Conservation (phyloP, 2,329 filamentous ascomycete species). For the Fusarium decemcellulare region DNA sequence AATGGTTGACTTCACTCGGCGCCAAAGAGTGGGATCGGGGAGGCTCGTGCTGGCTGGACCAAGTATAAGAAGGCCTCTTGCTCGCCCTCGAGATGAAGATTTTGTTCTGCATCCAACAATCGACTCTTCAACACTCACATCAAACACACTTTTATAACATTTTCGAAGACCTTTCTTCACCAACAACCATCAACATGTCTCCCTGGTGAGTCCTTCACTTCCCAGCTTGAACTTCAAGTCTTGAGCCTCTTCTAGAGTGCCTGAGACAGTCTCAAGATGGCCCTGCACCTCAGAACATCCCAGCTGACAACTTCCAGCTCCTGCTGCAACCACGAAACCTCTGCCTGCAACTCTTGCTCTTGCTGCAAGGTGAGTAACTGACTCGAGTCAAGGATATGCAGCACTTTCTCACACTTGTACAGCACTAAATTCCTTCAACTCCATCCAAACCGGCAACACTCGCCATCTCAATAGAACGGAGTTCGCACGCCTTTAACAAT, state of each 20-base stretch:
- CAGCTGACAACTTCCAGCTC: conserved; percentile 32
- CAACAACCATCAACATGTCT: conserved; percentile 47
- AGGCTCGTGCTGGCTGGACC: conserved; percentile 21
- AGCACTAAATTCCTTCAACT: conserved; percentile 46
- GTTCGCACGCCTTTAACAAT: conserved; percentile 19
- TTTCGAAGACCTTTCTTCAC: conserved; percentile 45
- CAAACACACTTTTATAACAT: conserved; percentile 36
- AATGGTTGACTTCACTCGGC: conserved; percentile 12
- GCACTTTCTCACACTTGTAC: conserved; percentile 21
- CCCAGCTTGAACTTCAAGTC: not conserved
- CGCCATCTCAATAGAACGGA: conserved; percentile 9
- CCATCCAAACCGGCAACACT: conserved; percentile 32
- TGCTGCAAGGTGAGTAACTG: conserved; percentile 44
- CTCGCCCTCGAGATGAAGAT: conserved; percentile 33
- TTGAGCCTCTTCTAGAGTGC: conserved; percentile 4
- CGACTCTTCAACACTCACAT: conserved; percentile 34
- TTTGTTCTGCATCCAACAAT: conserved; percentile 44
- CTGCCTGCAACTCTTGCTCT: conserved; percentile 44
- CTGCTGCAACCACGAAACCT: conserved; percentile 42
- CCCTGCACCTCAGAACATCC: not conserved
- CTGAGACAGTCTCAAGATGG: conserved; percentile 1
- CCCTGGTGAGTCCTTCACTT: conserved; percentile 44
- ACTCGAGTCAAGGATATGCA: fast-evolving
- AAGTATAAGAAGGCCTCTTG: conserved; percentile 44
- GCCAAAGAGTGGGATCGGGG: conserved; percentile 22